Percentiles rank a stretch among this genome's conserved stretches.
Conservation (phyloP, 805 yeast species). For the Hanseniaspora guilliermondii region DNA sequence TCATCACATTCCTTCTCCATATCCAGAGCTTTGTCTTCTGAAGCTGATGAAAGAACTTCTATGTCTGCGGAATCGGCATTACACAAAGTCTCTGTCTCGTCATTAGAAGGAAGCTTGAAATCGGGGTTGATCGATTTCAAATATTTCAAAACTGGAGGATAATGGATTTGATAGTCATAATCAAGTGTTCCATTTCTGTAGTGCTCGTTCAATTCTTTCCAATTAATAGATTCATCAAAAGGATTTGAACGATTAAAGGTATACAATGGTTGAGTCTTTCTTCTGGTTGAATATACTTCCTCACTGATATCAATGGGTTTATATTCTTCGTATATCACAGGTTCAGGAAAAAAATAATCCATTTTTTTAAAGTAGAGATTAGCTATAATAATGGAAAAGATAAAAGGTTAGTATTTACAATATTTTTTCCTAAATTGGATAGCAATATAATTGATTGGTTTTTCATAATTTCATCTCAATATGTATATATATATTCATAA, state of each 20-base stretch:
- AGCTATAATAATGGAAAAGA: too few species aligned
- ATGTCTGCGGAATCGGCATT: background rate
- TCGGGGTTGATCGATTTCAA: background rate
- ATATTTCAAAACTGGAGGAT: background rate
- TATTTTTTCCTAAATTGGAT: too few species aligned
- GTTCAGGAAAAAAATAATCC: background rate
- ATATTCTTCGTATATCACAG: background rate
- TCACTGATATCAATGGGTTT: background rate
- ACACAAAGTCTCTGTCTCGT: background rate
- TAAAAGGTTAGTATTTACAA: too few species aligned
- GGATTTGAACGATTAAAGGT: background rate
- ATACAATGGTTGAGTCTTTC: background rate
- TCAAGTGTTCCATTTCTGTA: conserved; percentile 7
- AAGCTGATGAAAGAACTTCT: background rate
- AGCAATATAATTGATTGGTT: too few species aligned
- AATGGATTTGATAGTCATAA: background rate
- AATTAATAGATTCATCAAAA: conserved; percentile 1
- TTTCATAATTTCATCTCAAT: too few species aligned
- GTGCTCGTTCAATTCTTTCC: background rate
- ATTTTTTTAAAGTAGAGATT: background rate
- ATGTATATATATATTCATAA: too few species aligned
- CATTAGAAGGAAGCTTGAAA: background rate
- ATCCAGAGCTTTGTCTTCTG: background rate
- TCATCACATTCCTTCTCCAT: background rate
- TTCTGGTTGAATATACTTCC: background rate